Conservation (phyloP, 2,329 filamentous ascomycete genomes). For the Microdochium nivale region DNA sequence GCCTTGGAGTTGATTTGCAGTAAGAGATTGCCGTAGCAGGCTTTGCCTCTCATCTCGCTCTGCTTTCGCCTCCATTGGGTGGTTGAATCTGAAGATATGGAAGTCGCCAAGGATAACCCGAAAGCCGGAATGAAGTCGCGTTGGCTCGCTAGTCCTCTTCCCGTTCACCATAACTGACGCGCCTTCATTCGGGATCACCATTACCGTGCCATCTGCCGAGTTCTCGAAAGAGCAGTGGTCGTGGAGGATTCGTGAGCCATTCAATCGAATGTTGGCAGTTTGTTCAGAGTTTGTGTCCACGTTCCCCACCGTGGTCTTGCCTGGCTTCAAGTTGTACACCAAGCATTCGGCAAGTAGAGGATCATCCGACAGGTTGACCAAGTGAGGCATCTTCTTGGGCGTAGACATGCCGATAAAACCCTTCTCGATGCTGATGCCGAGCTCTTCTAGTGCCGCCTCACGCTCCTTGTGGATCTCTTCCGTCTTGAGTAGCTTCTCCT, state of each 20-base stretch:
- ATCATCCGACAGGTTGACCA: conserved; percentile 95
- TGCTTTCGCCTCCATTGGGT: conserved; percentile 89
- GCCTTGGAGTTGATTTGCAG: conserved; percentile 49
- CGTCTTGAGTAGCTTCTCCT: conserved; percentile 89
- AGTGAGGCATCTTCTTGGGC: conserved; percentile 97
- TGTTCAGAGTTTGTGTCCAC: conserved; percentile 71
- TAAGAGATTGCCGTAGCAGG: conserved; percentile 74
- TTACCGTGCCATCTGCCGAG: conserved; percentile 77
- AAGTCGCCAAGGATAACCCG: conserved; percentile 96
- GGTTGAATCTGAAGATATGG: conserved; percentile 97
- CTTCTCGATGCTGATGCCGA: conserved; percentile 98
- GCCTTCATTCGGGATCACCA: conserved; percentile 78
- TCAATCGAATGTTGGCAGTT: conserved; percentile 82
- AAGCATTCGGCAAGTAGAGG: conserved; percentile 91
- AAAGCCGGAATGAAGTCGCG: conserved; percentile 81
- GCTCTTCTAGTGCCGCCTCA: conserved; percentile 87
- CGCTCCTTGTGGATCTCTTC: conserved; percentile 97
- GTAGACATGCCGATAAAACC: conserved; percentile 92
- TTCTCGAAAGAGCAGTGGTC: conserved; percentile 96
- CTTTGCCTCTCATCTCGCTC: conserved; percentile 85
- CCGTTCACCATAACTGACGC: conserved; percentile 98
- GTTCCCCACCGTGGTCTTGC: conserved; percentile 88
- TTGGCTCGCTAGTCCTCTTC: conserved; percentile 76
- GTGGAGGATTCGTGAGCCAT: conserved; percentile 84
- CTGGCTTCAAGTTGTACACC: conserved; percentile 96